Evolutionary conservation across 805 yeast species (phyloP), one percentile per base, ranked within the genome.

Genomic region (Kluyveromyces lactis): DNA sequence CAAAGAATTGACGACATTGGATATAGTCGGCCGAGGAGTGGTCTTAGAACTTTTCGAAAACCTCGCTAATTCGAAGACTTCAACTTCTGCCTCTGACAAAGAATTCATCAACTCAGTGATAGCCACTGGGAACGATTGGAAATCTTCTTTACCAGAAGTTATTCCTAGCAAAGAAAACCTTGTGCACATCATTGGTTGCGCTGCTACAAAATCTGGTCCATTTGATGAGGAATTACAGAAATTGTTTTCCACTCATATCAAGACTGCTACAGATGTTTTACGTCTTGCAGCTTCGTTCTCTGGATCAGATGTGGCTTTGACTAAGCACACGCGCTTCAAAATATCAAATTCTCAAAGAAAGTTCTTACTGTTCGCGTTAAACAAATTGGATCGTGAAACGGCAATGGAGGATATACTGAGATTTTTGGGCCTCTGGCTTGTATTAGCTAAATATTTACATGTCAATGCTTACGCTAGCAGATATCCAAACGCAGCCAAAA

Each of bases 231-330:
- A 30, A 17, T 19, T 36, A n/a, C 26, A 8, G 18, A 12, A 16
- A 13, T 5, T 27, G 13, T 27, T 27, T 27, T 5, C 6, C 6
- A 27, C 13, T 27, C 29, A 17, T 28, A 19, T 36, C 5, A 28
- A 29, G 23, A 36, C 40, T 11, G 26, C 40, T 4, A 36, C 40
- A 18, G 40, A 36, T 30, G 27, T 36, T 10, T 30, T 36, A 15
- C 33, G 40, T 19, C 18, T 36, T 17, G 40, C 40, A 12, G 40
- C 34, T n/a, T 33, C 40, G n/a, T 30, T 36, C 29, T 36, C 40
- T 12, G 40, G 18, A 11, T 36, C 40, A 21, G 40, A 36, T 30
- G 29, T 30, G 4, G 17, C 34, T 21, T 32, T 36, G 9, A 18
- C 26, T 26, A 13, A 36, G 12, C 40, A 36, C 27, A 36, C 33